Base-by-base conservation (phyloP, 225 moss, liverwort and hornwort species). In the Asterella californica region DNA sequence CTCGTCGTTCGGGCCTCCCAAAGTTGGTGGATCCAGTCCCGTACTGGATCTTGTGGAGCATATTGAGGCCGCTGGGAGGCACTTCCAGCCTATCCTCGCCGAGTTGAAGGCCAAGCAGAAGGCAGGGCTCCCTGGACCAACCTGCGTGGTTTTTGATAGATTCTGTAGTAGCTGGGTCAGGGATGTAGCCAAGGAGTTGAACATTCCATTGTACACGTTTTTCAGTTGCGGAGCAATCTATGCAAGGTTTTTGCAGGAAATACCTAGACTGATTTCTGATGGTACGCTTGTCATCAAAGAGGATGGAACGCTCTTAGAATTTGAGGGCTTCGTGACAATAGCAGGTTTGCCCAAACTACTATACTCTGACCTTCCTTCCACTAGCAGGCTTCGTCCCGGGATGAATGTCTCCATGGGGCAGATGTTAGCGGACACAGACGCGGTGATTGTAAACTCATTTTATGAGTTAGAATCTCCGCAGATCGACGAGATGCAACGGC, bases 131-230 rank as follows among this genome's bases (percentile, higher is more conserved):
- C 71, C 71, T 2, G 71, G 71, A 22, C 71, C 71, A 2, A 71
- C 71, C 3, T 71, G 71, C 37, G 10, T 71, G 6, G 18, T 71
- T 10, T 71, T 2, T 37, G 71, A 71, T 21, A 19, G 42, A 18
- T 71, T 71, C 38, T 47, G 6, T 2, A 3, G 5, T 19, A n/a
- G n/a, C 9, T 71, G 37, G 37, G 37, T 25, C 4, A 21, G 22
- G 21, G 80, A 74, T 22, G 24, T 64, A 25, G 74, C 80, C 27
- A 33, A 64, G 63, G 62, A 75, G 22, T 54, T 81, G 62, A 50
- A 37, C 32, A 75, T 75, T 65, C 33, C 73, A 72, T 22, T 32
- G 2, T 80, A 74, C 62, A 5, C 9, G 32, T 80, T 80, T 30
- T 65, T 5, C 18, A 62, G 80, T 54, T 15, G 60, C 33, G 74